These are phyloP conservation scores for Pythium utonaiense DNA, from an alignment of 352 stramenopile genomes.

Conservation along the genomic window DNA sequence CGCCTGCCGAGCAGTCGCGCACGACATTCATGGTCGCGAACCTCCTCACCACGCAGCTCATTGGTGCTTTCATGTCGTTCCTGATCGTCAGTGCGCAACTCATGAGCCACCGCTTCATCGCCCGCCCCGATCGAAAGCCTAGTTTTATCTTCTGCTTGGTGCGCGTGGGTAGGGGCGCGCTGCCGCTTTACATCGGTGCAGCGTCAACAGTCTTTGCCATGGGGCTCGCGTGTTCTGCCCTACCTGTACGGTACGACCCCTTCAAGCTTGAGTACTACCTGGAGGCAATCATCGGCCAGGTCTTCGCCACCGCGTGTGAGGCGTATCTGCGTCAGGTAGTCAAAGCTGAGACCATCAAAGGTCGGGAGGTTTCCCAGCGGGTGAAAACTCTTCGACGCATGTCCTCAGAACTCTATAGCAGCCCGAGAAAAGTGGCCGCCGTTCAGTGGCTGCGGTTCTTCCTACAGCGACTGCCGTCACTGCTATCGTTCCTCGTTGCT, in stretches of 20 bases:
- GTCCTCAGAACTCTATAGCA: background rate
- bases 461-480: conserved; percentile 1
- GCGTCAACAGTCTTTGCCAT: background rate
- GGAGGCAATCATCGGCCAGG: background rate
- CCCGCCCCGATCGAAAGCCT: background rate
- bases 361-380: background rate
- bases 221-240: background rate
- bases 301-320: background rate
- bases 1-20: background rate
- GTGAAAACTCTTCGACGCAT: background rate
- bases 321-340: background rate
- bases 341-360: conserved; percentile 1
- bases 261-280: conserved; percentile 11
- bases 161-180: background rate
- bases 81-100: background rate
- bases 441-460: background rate
- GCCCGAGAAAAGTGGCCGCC: background rate
- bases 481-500: background rate
- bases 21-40: background rate
- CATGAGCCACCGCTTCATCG: background rate
- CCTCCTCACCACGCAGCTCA: background rate
- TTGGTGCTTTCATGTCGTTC: background rate
- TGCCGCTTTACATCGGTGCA: background rate
- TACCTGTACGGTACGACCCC: background rate
- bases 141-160: background rate